These are phyloP conservation scores for Suillus hirtellus DNA, from an alignment of 768 basidiomycete species.

Conservation along the genomic window DNA sequence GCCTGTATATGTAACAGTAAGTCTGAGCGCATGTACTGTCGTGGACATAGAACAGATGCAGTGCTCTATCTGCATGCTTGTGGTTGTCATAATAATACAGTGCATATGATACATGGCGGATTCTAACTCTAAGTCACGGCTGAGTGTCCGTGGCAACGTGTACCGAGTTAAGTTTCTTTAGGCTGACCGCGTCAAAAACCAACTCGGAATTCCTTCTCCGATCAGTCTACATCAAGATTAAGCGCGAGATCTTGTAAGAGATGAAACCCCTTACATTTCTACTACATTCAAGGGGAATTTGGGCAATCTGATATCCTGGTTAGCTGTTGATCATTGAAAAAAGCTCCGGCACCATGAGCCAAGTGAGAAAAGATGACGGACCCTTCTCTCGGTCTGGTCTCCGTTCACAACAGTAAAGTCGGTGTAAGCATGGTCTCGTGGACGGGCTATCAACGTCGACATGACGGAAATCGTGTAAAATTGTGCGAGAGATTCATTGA, in stretches of 20 bases:
- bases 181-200: conserved; percentile 20
- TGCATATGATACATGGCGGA: neutral
- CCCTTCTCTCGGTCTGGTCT: conserved; percentile 23
- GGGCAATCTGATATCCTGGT: conserved; percentile 17
- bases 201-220: conserved; percentile 21
- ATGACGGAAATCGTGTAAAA: conserved; percentile 38
- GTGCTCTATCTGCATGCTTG: conserved; percentile 1
- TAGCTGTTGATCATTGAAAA: conserved; percentile 9
- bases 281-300: conserved; percentile 14
- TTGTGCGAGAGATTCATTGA: conserved; percentile 35
- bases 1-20: neutral
- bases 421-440: conserved; percentile 17
- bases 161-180: conserved; percentile 16
- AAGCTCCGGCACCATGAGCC: conserved; percentile 2
- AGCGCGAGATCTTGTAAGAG: neutral
- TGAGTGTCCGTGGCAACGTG: neutral
- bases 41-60: neutral
- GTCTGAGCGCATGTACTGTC: neutral
- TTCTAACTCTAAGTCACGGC: neutral
- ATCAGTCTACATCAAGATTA: conserved; percentile 11
- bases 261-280: conserved; percentile 15
- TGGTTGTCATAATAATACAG: neutral
- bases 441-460: conserved; percentile 35
- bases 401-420: conserved; percentile 28
- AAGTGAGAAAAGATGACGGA: conserved; percentile 14